Evolutionary conservation across 2,329 filamentous ascomycete species (phyloP), one percentile per base, ranked within the genome.

Genomic region (Ascosphaera pollenicola): DNA sequence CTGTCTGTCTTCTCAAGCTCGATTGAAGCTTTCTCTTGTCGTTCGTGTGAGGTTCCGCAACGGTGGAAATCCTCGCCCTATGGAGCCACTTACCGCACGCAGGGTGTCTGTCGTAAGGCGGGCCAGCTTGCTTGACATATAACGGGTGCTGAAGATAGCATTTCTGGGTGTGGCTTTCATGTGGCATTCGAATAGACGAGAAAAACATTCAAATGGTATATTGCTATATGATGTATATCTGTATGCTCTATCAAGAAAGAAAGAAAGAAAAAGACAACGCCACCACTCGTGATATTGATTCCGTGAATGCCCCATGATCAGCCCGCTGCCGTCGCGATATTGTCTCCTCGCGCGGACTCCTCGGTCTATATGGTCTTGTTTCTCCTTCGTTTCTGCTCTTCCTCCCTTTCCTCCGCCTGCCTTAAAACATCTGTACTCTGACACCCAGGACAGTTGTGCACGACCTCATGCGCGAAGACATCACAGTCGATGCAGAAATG

Each of bases 401-500:
- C 30, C 30, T 32, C 32, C 16, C 36, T 30, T 8, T 17, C 24
- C 13, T 28, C 21, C n/a, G 40, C 30, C 5, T 37, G 19, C 8
- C 18, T 7, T 17, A 36, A 39, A 17, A 42, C 36, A 36, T 45
- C 49, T 38, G 48, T 53, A 46, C 63, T 65, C 46, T 75, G 77
- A 55, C 89, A 98, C 0, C 87, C 87, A 0, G 89, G 85, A 51
- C 89, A 98, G 57, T 95, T 95, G 55, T 98, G 87, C 39, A 93
- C 70, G 10, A 91, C 73, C 60, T 94, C 84, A 54, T 98, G 89
- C 17, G 82, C 79, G 60, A 89, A 94, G 17, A 94, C 74, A 56
- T 98, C 89, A 56, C 89, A 98, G 55, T 98, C 89, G 46, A 98
- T 91, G 63, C 89, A 98, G 54, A 95, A 98, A 59, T 95, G 87